These are phyloP conservation scores for Debaryomyces castellii DNA, from an alignment of 805 yeast species.

Conservation along the genomic window DNA sequence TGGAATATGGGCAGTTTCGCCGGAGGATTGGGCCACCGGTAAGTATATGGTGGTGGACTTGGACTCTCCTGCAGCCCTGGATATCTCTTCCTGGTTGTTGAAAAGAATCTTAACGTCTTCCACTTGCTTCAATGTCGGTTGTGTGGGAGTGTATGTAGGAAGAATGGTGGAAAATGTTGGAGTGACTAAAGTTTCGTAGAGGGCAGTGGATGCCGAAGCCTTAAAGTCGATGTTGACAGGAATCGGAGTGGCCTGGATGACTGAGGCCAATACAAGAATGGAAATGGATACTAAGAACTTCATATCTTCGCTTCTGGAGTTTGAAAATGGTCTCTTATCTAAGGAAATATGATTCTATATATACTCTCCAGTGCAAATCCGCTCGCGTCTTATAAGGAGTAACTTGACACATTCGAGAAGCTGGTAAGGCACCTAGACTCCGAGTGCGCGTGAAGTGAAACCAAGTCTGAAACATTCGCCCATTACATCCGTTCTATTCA, in stretches of 20 bases:
- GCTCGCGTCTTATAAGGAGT: background rate
- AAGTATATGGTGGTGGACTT: background rate
- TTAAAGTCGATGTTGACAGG: constrained; percentile 27
- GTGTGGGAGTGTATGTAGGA: constrained; percentile 18
- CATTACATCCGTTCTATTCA: background rate
- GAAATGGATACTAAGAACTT: background rate
- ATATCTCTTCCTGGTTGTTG: constrained; percentile 12
- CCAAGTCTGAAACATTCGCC: background rate
- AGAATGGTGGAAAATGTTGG: constrained; percentile 12
- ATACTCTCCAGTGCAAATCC: background rate
- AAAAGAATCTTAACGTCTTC: constrained; percentile 15
- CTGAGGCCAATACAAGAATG: constrained; percentile 1
- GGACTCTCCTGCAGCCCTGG: background rate
- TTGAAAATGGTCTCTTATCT: background rate
- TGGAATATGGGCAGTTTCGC: background rate
- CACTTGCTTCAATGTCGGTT: constrained; percentile 6
- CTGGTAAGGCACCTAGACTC: background rate
- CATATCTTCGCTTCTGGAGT: background rate
- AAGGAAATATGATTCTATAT: background rate
- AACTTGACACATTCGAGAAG: background rate
- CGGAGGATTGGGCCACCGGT: background rate
- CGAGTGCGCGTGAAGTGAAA: background rate
- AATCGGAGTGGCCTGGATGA: constrained; percentile 22
- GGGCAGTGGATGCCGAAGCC: constrained; percentile 11
- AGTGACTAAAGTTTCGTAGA: constrained; percentile 3